Evolutionary conservation across 148 eudicot species (phyloP).

Genomic region (Vaccinium macrocarpon): DNA sequence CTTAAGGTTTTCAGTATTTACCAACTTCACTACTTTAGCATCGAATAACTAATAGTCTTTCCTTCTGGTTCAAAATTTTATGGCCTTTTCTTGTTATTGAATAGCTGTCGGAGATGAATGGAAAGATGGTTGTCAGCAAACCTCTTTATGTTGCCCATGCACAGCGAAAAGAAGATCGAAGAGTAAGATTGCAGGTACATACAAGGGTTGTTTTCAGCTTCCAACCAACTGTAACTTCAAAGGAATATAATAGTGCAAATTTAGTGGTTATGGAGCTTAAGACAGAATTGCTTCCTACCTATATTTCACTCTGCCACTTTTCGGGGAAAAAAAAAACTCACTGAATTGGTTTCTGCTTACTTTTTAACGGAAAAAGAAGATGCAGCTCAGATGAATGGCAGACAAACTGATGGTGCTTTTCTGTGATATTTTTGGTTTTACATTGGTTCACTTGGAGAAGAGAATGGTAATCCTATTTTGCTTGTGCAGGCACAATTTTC

Average conservation of each 20-base stretch:
- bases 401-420: neutral
- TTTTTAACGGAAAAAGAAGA: neutral
- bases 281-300: neutral
- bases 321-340: neutral
- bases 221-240: neutral
- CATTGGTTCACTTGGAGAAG: neutral
- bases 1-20: neutral
- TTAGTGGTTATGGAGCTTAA: neutral
- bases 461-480: conserved; percentile 9
- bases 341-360: neutral
- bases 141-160: conserved; percentile 94
- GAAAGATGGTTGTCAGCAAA: conserved; percentile 73
- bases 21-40: neutral
- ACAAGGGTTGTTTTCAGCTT: neutral
- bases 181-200: conserved; percentile 74
- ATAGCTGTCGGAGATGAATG: conserved; percentile 82
- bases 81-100: neutral
- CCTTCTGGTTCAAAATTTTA: neutral
- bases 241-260: neutral
- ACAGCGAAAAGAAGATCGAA: conserved; percentile 88
- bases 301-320: neutral
- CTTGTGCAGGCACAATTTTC: conserved; percentile 68
- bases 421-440: neutral
- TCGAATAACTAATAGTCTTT: neutral
- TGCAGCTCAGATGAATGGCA: neutral